A percentile compares a stretch with the other conserved stretches of the same genome.
Evolutionary conservation across 108 stramenopile genomes (phyloP).

Genomic region (Conticribra guillardii): DNA sequence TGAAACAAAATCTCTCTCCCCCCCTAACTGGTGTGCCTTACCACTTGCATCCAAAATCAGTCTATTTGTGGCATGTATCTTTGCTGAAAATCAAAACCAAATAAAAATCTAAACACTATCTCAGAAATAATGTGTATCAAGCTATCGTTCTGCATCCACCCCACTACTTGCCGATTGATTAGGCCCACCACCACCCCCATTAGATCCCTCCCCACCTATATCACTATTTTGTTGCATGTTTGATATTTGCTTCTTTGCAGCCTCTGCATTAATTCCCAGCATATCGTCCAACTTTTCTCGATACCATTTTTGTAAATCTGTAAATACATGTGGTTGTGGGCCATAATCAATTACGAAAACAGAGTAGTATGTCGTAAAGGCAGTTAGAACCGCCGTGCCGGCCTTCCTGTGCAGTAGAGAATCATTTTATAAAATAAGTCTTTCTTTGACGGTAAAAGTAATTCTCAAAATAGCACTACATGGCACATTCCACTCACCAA

Average conservation of each 20-base stretch:
- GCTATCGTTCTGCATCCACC: no score
- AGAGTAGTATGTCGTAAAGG: slow-evolving; percentile 43
- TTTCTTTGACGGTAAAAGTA: background rate
- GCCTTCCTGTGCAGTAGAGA: no score
- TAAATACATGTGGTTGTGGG: slow-evolving; percentile 41
- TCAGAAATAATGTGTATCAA: no score
- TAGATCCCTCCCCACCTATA: background rate
- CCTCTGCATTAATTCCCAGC: slow-evolving; percentile 34
- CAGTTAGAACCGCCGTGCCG: slow-evolving; percentile 43
- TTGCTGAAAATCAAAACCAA: no score
- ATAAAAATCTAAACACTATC: no score
- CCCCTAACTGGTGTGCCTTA: no score
- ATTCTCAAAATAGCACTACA: background rate
- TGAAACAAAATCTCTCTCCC: no score
- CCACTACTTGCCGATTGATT: no score
- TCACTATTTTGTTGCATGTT: slow-evolving; percentile 5
- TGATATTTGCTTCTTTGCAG: slow-evolving; percentile 16
- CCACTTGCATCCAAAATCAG: no score
- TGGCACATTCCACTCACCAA: slow-evolving; percentile 19
- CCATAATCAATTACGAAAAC: slow-evolving; percentile 53
- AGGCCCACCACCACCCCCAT: background rate
- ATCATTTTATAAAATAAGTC: no score
- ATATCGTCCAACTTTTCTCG: slow-evolving; percentile 39
- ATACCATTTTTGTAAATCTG: slow-evolving; percentile 51
- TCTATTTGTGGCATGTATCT: no score